Base-by-base conservation (phyloP, 73 alveolate species). In the Effrenium voratum region DNA sequence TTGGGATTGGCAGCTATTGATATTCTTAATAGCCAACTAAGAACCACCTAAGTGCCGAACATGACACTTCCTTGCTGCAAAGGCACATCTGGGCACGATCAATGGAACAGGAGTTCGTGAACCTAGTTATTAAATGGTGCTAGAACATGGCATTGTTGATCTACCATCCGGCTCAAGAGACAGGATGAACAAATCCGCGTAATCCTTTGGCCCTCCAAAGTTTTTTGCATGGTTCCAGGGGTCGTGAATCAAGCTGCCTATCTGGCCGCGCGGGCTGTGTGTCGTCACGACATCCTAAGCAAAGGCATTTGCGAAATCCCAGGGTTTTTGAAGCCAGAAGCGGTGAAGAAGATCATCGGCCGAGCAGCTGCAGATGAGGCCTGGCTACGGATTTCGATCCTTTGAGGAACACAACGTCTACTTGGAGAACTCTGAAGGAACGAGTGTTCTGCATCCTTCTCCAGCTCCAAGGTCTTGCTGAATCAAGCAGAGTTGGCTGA, bases 401-500 rank as follows among this genome's bases (percentile, higher is more conserved):
- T 82, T 49, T 50, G 92, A 82, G 49, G 76, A 82, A 36, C 92
- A 82, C 52, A 82, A 82, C 52, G 92, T 82, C 12, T 82, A 82
- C 41, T 34, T 82, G 75, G 92, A 82, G 50, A 49, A 47, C 2
- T 34, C 41, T 5, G 40, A 63, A 13, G 73, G 4, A 4, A 30
- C 49, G 16, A 50, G 75, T 73, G 92, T 12, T 47, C 92, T 6
- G 92, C 73, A n/a, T 82, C 92, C 92, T 82, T 82, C 49, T 1
- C 41, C 49, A 82, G 92, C 43, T 82, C 92, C 5, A 82, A 82
- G 75, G 75, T 82, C 36, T 34, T 82, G 75, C 5, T 82, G 10
- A 82, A 82, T 34, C 92, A 82, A 49, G 92, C 92, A 49, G 92
- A 82, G 49, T 34, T 82, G 90, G 43, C 90, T 46, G 68, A 79